Base-by-base conservation (phyloP, 306 rosid species). In the Fragaria ananassa region DNA sequence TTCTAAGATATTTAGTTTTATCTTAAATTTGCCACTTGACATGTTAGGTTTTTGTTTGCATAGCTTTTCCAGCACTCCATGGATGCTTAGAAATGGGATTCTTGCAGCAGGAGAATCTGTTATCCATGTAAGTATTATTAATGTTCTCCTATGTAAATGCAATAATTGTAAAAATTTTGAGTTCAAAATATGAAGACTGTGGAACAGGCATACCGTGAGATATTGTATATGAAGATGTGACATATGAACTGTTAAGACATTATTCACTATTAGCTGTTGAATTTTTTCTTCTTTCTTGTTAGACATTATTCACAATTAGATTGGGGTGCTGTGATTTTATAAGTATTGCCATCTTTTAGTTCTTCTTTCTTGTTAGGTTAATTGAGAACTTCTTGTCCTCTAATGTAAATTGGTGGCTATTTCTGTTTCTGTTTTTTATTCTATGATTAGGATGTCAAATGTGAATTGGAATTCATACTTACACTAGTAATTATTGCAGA, bases 61-160 rank as follows among this genome's bases (percentile, higher is more conserved):
- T 88, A 95, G 98, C 86, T 95, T 95, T 82, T 95, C 98, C 60
- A 92, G 97, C 83, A 91, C 97, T 56, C 98, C 93, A 13, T 89
- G 97, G 97, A 87, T 90, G 88, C 97, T 84, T 81, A 89, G 78
- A 78, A 84, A 90, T 81, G 85, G 88, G 75, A 80, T 85, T 84
- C 90, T 88, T 82, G 82, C 91, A 8, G 80, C 93, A 25, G 92
- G 89, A 86, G 96, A 92, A 77, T 88, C 89, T 77, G 85, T 95
- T 49, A 81, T 95, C 76, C 97, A 92, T 78, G 98, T 95, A 85
- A 86, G 96, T 83, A 50, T 10, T 39, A 37, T 44, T 10, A 47
- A 13, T 21, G 1, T 35, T 49, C 27, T 51, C 34, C 11, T 18
- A 35, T 25, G 58, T 53, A 56, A 17, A 74, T 50, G 46, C 56